Evolutionary conservation across 2,329 filamentous ascomycete genomes (phyloP).

Genomic region (Cucurbitaria berberidis): DNA sequence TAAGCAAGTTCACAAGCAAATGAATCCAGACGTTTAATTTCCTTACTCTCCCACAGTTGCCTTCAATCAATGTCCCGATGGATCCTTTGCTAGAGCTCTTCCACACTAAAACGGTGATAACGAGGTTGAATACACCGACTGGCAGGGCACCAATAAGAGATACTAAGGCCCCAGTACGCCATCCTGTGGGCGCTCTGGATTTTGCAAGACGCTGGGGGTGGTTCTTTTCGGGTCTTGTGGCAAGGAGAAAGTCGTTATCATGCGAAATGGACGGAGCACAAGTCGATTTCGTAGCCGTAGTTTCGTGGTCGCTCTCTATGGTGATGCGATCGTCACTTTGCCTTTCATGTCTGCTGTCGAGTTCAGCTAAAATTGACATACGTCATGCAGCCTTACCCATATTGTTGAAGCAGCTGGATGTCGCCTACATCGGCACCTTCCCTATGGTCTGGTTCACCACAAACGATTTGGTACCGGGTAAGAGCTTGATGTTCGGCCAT

Average conservation of each 20-base stretch:
- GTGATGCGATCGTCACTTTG: neutral
- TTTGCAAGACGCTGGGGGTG: neutral
- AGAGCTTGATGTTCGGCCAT: neutral
- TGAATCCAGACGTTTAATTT: conserved; percentile 41
- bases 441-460: neutral
- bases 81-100: neutral
- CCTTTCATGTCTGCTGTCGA: too few species aligned
- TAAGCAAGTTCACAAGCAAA: conserved; percentile 56
- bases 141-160: conserved; percentile 9
- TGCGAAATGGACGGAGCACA: neutral
- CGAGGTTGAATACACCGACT: conserved; percentile 8
- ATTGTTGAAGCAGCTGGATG: neutral
- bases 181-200: conserved; percentile 3
- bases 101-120: conserved; percentile 8
- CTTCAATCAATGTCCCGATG: conserved; percentile 2
- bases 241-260: neutral
- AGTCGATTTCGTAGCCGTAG: neutral
- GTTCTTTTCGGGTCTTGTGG: neutral
- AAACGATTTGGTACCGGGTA: neutral
- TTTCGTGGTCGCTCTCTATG: neutral
- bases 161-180: conserved; percentile 11
- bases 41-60: conserved; percentile 8
- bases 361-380: neutral
- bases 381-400: neutral
- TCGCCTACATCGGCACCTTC: neutral